Conservation (phyloP, 2,329 filamentous ascomycete species). For the Cytospora mali region DNA sequence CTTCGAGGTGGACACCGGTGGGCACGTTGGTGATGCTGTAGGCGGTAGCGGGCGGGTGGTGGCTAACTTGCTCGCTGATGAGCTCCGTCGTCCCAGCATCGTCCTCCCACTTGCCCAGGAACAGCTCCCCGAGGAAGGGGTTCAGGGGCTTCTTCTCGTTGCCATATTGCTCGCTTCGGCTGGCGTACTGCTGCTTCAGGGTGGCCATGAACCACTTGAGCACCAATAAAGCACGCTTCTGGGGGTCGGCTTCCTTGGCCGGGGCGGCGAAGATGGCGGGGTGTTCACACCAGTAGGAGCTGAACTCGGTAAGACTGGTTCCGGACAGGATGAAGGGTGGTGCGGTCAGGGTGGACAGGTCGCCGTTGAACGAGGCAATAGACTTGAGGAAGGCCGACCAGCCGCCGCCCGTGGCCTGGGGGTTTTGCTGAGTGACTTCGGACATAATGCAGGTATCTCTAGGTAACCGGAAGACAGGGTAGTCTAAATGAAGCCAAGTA, state of each 20-base stretch:
- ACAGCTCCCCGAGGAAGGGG: slow-evolving; percentile 93
- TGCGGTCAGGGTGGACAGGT: slow-evolving; percentile 78
- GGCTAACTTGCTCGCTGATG: slow-evolving; percentile 92
- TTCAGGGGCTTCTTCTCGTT: slow-evolving; percentile 98
- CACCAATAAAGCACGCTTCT: slow-evolving; percentile 83
- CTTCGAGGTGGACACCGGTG: slow-evolving; percentile 76
- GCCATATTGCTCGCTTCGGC: slow-evolving; percentile 74
- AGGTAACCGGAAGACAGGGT: not conserved
- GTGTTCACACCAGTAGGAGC: slow-evolving; percentile 81
- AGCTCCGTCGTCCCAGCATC: slow-evolving; percentile 79
- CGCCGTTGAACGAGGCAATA: slow-evolving; percentile 80
- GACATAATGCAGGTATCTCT: slow-evolving; percentile 16
- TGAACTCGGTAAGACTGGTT: slow-evolving; percentile 79
- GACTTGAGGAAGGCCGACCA: slow-evolving; percentile 63
- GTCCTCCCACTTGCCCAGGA: slow-evolving; percentile 88
- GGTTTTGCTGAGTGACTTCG: slow-evolving; percentile 31
- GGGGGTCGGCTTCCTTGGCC: slow-evolving; percentile 74
- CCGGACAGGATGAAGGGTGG: slow-evolving; percentile 81
- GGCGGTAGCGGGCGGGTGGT: slow-evolving; percentile 93
- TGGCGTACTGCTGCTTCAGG: slow-evolving; percentile 81
- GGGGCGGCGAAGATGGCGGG: slow-evolving; percentile 80
- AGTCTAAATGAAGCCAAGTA: not conserved
- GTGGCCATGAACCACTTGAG: slow-evolving; percentile 96
- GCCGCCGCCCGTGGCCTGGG: slow-evolving; percentile 46
- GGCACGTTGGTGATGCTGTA: slow-evolving; percentile 89